These are phyloP conservation scores for Crithidia sp. DNA, from an alignment of 208 protist genomes.

Conservation along the genomic window DNA sequence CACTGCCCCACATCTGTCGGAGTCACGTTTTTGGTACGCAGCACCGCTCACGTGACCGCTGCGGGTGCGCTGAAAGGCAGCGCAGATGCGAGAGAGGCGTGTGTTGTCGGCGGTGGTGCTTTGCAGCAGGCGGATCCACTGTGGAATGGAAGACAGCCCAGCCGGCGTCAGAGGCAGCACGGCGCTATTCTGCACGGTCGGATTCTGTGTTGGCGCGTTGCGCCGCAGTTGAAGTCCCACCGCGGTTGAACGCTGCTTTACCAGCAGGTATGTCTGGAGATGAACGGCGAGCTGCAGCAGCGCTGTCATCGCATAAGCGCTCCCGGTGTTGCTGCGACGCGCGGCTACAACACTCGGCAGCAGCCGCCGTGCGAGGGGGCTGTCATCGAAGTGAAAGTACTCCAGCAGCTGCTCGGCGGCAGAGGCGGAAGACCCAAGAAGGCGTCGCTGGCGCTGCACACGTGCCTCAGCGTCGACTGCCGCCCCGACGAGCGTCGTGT, in stretches of 20 bases:
- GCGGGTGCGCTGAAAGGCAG: constrained; percentile 11
- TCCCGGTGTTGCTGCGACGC: constrained; percentile 25
- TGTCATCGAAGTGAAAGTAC: constrained; percentile 42
- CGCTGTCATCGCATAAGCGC: constrained; percentile 33
- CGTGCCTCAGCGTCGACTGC: not conserved
- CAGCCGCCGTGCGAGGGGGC: constrained; percentile 25
- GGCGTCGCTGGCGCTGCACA: not conserved
- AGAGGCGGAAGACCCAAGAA: not conserved
- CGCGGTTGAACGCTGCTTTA: too few species aligned
- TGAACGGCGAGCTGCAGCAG: constrained; percentile 34
- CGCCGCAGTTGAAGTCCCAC: too few species aligned
- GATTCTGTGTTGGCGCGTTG: not conserved
- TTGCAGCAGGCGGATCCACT: constrained; percentile 55
- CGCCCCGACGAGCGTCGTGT: not conserved
- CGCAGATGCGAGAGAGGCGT: constrained; percentile 39
- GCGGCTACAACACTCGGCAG: constrained; percentile 12
- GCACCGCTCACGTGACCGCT: not conserved
- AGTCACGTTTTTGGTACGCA: too few species aligned
- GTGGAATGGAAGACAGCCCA: constrained; percentile 45
- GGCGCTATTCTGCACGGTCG: not conserved
- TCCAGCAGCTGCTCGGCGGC: constrained; percentile 20
- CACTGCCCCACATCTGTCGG: too few species aligned
- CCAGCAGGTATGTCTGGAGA: constrained; percentile 27
- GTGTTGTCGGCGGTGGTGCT: constrained; percentile 44
- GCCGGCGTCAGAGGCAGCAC: constrained; percentile 42